Evolutionary conservation across 75 land plant species (phyloP), one percentile per base, ranked within the genome.

Genomic region (Cunninghamia lanceolata): DNA sequence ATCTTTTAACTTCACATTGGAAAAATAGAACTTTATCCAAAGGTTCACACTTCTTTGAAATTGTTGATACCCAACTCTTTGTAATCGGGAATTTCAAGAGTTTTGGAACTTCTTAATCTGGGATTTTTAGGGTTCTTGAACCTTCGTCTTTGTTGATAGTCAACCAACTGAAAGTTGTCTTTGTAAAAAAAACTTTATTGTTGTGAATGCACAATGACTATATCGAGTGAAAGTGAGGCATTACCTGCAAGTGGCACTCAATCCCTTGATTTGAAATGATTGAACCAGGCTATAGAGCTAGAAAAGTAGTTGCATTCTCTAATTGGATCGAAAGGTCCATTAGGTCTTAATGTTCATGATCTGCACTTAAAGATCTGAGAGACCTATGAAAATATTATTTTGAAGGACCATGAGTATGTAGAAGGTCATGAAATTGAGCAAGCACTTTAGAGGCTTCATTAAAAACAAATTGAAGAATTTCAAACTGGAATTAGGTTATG

Each of bases 371-470:
- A 86, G 38, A 85, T 86, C 70, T 40, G 94, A 34, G 86, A 88
- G 38, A 77, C 83, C 59, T 91, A 90, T 86, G 94, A 88, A 85
- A 85, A 83, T 35, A 73, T 90, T 25, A 71, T 93, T 10, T 52
- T 90, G 16, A 54, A 53, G 71, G 88, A 88, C 70, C 52, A 74
- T 84, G 88, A 88, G 47, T 59, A 85, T 50, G 56, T 43, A 34
- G 88, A 93, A 50, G 83, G 83, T 78, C 91, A 89, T 81, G 93
- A 90, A 34, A 83, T 89, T 39, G 93, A 90, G 68, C 89, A 84
- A 71, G 86, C 87, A 2, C 76, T 94, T 73, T 94, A 93, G 95
- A 89, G 87, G 74, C 87, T 94, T 53, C 93, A 92, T 70, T 94
- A 94, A 83, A 88, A 50, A 53, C 88, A 68, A 50, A 94, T 94